Conservation (phyloP, 176 grass and related monocot genomes). For the Triticum dicoccoides region DNA sequence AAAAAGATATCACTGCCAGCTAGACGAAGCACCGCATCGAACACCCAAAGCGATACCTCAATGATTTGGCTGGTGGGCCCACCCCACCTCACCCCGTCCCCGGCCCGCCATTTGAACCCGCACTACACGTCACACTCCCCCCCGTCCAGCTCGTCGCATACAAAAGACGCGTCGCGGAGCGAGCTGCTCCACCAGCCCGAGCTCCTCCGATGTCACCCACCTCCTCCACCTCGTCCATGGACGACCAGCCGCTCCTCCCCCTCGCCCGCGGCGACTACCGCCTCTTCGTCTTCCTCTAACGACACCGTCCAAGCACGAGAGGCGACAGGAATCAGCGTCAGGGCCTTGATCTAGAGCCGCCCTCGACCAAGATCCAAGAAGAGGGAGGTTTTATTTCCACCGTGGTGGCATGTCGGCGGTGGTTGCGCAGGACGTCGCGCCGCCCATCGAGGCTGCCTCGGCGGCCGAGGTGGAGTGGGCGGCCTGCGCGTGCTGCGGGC, state of each 20-base stretch:
- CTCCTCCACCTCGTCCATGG: conserved; percentile 30
- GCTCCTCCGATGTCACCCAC: neutral
- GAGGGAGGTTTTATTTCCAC: neutral
- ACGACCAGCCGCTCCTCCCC: conserved; percentile 24
- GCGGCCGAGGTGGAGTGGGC: conserved; percentile 53
- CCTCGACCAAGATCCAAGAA: neutral
- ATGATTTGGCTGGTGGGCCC: conserved; percentile 51
- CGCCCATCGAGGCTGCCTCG: conserved; percentile 20
- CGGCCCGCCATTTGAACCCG: conserved; percentile 52
- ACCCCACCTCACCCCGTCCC: neutral
- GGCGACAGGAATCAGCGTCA: neutral
- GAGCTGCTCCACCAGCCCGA: conserved; percentile 34
- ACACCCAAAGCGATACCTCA: conserved; percentile 26
- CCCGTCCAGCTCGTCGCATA: conserved; percentile 1
- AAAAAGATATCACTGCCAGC: neutral
- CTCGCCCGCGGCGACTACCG: conserved; percentile 39
- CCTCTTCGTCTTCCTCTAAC: neutral
- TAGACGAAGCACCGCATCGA: neutral
- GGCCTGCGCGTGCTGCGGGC: conserved; percentile 77
- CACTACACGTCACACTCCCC: conserved; percentile 8
- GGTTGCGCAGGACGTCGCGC: conserved; percentile 29
- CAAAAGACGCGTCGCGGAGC: conserved; percentile 33
- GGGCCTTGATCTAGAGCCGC: neutral
- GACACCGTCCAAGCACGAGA: neutral
- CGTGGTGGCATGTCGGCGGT: conserved; percentile 3